Evolutionary conservation across 305 asterid species (phyloP).

Genomic region (Fraxinus dipetala): DNA sequence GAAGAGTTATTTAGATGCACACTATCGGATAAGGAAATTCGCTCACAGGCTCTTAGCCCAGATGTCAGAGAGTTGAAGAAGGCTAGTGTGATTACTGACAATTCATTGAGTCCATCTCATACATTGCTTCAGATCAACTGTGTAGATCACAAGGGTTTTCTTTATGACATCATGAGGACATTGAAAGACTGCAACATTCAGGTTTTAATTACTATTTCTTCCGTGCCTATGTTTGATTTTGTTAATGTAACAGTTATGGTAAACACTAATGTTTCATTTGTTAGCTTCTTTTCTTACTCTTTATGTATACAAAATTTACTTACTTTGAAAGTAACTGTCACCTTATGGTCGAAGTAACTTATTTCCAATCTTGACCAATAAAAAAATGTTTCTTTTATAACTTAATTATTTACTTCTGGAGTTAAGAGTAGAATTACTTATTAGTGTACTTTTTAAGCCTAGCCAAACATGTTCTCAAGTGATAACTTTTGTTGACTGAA

Average conservation of each 20-base stretch:
- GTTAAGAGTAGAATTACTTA: neutral
- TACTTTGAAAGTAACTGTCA: neutral
- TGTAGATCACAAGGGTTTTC: conserved; percentile 79
- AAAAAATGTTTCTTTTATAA: neutral
- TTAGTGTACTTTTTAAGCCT: neutral
- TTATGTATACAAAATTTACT: neutral
- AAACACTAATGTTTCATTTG: neutral
- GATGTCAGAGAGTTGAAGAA: conserved; percentile 56
- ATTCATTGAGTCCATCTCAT: conserved; percentile 74
- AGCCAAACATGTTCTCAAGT: neutral
- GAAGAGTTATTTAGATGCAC: conserved; percentile 66
- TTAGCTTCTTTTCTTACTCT: neutral
- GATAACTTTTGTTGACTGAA: conserved; percentile 12
- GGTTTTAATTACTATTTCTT: conserved; percentile 35
- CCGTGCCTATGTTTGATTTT: neutral
- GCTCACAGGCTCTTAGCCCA: conserved; percentile 63
- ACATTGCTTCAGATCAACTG: conserved; percentile 80
- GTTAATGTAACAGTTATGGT: neutral
- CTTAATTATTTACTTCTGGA: neutral
- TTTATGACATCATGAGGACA: conserved; percentile 72
- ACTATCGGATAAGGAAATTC: conserved; percentile 53
- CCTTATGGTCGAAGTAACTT: neutral
- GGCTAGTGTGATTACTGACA: conserved; percentile 59
- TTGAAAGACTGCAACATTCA: conserved; percentile 71
- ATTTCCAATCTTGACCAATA: neutral